Evolutionary conservation across 176 grass and related monocot species (phyloP), one percentile per base, ranked within the genome.

Genomic region (Coix lacrymajobi): DNA sequence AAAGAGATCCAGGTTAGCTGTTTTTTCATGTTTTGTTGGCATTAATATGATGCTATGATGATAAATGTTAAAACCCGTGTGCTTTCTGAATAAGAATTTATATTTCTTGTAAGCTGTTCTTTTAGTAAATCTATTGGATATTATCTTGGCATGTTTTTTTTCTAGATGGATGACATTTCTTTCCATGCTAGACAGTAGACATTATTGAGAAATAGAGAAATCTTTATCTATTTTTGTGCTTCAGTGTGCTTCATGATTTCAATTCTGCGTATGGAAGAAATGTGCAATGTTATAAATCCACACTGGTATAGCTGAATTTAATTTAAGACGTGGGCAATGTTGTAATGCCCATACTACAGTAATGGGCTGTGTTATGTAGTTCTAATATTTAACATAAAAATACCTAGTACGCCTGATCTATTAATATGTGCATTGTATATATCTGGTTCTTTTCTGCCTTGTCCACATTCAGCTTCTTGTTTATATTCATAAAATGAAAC

Each of bases 1-100:
- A 79, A 65, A 80, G 96, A 99, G 82, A 99, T 99, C 66, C 96
- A 99, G 96, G 96, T 99, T 85, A 62, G 84, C 39, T 68, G 37
- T 56, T 56, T 13, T 71, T 72, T 71, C 3, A 44, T 48, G 1
- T 26, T 60, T 20, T 30, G 25, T 19, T 51, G 10, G 24, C 14
- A 22, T 20, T 72, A 19, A 3, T 39, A 12, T 58, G 8, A 20
- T 78, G 15, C 6, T 39, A 12, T 58, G 8, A 20, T 78, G 15
- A 17, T 79, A 24, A 3, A 69, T 76, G 30, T 29, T n/a, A 28
- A 77, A 77, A 11, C 22, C 9, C 48, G 17, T 54, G 56, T 13
- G 40, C 32, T 46, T 20, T 8, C 1, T 31, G 0, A 71, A 6
- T 57, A 63, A 32, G 8, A 3, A 44, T 34, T 2, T 16, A 0